Conservation (phyloP, 2,329 filamentous ascomycete genomes). For the Arthrobotrys iridis region DNA sequence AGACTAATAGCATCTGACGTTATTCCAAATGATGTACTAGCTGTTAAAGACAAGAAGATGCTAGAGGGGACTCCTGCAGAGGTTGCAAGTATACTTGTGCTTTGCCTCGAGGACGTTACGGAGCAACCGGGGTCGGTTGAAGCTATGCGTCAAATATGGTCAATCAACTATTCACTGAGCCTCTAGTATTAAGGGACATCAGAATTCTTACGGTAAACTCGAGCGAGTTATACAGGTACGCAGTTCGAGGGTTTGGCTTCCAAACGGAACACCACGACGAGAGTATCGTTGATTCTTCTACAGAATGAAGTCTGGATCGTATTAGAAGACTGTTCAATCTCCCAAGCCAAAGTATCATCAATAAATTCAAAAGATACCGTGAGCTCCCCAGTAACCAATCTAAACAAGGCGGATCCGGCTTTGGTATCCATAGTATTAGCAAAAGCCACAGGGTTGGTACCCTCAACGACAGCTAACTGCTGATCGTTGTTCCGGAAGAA, state of each 20-base stretch:
- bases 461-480: not conserved
- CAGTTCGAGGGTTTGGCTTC: not conserved
- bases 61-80: not conserved
- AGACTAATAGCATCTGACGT: not conserved
- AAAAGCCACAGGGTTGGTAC: not conserved
- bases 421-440: constrained; percentile 13
- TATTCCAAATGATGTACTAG: not conserved
- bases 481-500: constrained; percentile 11
- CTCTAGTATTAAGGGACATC: too few species aligned
- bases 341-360: constrained; percentile 6
- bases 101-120: not conserved
- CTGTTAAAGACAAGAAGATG: not conserved
- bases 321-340: not conserved
- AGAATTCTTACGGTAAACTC: not conserved
- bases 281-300: not conserved
- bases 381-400: constrained; percentile 21
- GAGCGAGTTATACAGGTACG: not conserved
- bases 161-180: too few species aligned
- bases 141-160: too few species aligned
- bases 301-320: constrained; percentile 1
- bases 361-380: constrained; percentile 11
- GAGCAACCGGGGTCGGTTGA: not conserved
- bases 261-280: constrained; percentile 8
- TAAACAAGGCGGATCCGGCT: constrained; percentile 11
- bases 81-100: not conserved